Percentiles rank a stretch among this genome's conserved stretches.
phyloP scores from a whole-genome alignment of 1,284 basidiomycete species.

The Malassezia caprae region DNA sequence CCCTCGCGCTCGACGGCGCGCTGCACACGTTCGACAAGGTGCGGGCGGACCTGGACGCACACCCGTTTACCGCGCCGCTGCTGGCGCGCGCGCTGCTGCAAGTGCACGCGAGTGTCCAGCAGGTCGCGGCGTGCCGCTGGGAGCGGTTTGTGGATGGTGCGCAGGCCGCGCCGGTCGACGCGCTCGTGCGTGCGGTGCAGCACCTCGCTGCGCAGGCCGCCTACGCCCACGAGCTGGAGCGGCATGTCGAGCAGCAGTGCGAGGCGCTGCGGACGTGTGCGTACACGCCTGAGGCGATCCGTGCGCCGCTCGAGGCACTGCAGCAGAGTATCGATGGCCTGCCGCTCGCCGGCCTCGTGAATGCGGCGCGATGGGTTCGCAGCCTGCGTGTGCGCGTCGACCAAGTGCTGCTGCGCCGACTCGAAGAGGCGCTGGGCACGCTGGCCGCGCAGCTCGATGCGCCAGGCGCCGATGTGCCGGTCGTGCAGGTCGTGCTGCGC shows the following conservation, averaged over 20 bases:
- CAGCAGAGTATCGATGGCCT: conserved; percentile 86
- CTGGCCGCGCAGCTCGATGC: conserved; percentile 1
- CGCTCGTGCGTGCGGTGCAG: conserved; percentile 84
- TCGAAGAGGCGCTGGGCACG: conserved; percentile 45
- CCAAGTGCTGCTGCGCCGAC: conserved; percentile 64
- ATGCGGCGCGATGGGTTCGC: conserved; percentile 90
- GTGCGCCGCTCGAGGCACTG: conserved; percentile 64
- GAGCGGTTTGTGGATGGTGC: conserved; percentile 62
- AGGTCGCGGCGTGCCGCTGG: conserved; percentile 76
- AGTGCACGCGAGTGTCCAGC: conserved; percentile 30
- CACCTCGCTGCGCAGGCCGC: conserved; percentile 75
- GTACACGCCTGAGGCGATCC: conserved; percentile 72
- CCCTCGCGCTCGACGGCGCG: conserved; percentile 87
- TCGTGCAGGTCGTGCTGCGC: conserved; percentile 87
- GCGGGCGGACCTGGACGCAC: conserved; percentile 66
- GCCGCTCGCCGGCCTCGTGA: conserved; percentile 91
- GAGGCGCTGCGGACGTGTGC: conserved; percentile 78
- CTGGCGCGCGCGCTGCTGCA: conserved; percentile 36
- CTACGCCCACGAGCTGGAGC: conserved; percentile 74
- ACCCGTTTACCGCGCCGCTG: conserved; percentile 81
- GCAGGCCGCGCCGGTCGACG: conserved; percentile 83
- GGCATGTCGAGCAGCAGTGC: conserved; percentile 56
- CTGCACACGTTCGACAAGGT: conserved; percentile 93
- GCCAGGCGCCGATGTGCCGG: conserved; percentile 8
- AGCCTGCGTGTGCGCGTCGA: conserved; percentile 81